A percentile compares a stretch with the other conserved stretches of the same genome.
These are phyloP conservation scores for Lachnellula arida DNA, from an alignment of 2,329 filamentous ascomycete species.

Conservation along the genomic window DNA sequence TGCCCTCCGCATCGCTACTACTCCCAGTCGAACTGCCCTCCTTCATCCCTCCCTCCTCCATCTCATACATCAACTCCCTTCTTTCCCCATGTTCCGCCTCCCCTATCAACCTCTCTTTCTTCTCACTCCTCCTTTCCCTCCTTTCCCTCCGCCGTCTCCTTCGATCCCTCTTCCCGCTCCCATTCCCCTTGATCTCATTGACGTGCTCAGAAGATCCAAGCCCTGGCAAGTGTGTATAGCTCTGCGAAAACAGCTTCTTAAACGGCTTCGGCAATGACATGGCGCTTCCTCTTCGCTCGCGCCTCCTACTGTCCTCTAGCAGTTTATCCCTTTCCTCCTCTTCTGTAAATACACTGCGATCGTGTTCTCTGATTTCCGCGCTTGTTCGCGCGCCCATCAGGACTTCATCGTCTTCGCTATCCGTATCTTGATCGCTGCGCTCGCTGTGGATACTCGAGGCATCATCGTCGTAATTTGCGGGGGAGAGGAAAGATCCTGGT, in stretches of 20 bases:
- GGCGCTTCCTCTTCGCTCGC: conserved; percentile 33
- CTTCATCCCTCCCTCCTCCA: conserved; percentile 74
- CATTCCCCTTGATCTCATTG: conserved; percentile 4
- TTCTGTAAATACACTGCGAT: conserved; percentile 66
- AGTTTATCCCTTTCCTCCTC: conserved; percentile 67
- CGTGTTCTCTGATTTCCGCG: conserved; percentile 63
- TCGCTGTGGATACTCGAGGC: conserved; percentile 58
- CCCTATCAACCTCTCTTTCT: conserved; percentile 48
- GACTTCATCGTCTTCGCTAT: conserved; percentile 71
- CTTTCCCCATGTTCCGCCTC: conserved; percentile 60
- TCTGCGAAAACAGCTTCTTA: conserved; percentile 34
- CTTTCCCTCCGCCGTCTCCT: conserved; percentile 47
- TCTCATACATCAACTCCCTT: conserved; percentile 78
- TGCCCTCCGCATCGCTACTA: conserved; percentile 56
- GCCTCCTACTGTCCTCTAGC: conserved; percentile 47
- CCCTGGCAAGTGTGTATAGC: conserved; percentile 27
- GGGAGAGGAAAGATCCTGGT: conserved; percentile 24
- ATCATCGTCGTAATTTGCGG: conserved; percentile 40
- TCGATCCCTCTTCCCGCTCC: conserved; percentile 31
- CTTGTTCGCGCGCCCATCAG: conserved; percentile 62
- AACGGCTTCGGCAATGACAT: conserved; percentile 33
- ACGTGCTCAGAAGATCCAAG: conserved; percentile 20
- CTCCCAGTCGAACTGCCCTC: conserved; percentile 61
- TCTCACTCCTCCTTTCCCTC: conserved; percentile 40
- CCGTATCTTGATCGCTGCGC: conserved; percentile 67